Conservation (phyloP, 306 rosid species). For the Dryas octopetala region DNA sequence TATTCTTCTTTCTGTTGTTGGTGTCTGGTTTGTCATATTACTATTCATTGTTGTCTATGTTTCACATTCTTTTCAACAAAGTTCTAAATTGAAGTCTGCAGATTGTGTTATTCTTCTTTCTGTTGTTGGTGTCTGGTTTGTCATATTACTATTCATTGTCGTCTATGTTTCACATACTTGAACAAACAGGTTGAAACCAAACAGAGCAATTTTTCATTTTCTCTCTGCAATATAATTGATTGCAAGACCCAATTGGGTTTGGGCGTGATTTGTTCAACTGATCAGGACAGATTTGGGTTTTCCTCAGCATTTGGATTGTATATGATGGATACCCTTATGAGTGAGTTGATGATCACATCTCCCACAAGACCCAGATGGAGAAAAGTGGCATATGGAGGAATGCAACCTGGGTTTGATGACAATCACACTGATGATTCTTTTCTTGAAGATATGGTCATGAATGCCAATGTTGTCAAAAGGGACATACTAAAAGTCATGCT, state of each 20-base stretch:
- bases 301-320: not conserved
- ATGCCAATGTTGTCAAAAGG: constrained; percentile 84
- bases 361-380: constrained; percentile 58
- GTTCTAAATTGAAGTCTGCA: not conserved
- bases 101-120: not conserved
- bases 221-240: not conserved
- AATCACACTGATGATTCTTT: constrained; percentile 84
- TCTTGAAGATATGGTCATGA: constrained; percentile 90
- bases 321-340: constrained; percentile 42
- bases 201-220: no score
- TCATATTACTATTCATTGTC: not conserved
- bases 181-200: no score
- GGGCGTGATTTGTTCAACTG: not conserved
- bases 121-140: not conserved
- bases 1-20: not conserved
- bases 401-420: constrained; percentile 90
- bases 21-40: not conserved
- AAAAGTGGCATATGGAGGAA: constrained; percentile 95
- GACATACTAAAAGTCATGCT: constrained; percentile 82
- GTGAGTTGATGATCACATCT: constrained; percentile 27
- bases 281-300: not conserved
- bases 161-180: not conserved
- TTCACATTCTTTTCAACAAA: not conserved
- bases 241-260: not conserved
- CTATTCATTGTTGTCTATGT: not conserved